Evolutionary conservation across 345 rosid species (phyloP), one percentile per base, ranked within the genome.

Genomic region (Erysimum cheiranthoides): DNA sequence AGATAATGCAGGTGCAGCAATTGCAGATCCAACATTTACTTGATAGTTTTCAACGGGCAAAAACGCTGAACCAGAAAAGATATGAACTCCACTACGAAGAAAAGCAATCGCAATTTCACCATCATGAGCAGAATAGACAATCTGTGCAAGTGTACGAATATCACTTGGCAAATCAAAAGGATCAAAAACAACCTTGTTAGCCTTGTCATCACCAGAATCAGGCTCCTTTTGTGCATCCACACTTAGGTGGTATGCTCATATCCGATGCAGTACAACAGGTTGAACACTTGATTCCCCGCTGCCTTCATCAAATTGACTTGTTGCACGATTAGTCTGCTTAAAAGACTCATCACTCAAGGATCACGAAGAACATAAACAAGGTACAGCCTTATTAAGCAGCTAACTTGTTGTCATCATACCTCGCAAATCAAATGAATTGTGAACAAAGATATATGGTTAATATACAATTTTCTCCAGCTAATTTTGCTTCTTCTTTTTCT

Each of bases 101-200:
- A 95, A 90, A 47, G 99, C 93, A 85, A 92, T 83, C 50, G 99
- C 98, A 74, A 95, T 87, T 83, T 95, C 99, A 65, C 98, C 98
- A 71, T 98, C 97, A 80, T 95, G 99, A 66, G 99, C 97, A 83
- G 99, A 93, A 83, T 93, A 95, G 76, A 93, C 90, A 70, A 95
- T 93, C 53, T 94, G 89, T 49, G 94, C 97, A 77, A 95, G 94
- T 12, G 96, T 88, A 76, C 99, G 86, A 72, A 95, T 83, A 82
- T 92, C 98, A 82, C 99, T 95, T 12, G 98, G 99, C 80, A 95
- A 82, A 83, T 95, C 99, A 79, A 89, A 90, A 70, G 99, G 99
- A 85, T 95, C 99, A 84, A 95, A 95, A 54, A 80, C 80, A 73
- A 95, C 90, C 80, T 85, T 83, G 80, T 84, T 86, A 31, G 84